Conservation (phyloP, 2,329 filamentous ascomycete species). For the Penicillium sclerotiorum region DNA sequence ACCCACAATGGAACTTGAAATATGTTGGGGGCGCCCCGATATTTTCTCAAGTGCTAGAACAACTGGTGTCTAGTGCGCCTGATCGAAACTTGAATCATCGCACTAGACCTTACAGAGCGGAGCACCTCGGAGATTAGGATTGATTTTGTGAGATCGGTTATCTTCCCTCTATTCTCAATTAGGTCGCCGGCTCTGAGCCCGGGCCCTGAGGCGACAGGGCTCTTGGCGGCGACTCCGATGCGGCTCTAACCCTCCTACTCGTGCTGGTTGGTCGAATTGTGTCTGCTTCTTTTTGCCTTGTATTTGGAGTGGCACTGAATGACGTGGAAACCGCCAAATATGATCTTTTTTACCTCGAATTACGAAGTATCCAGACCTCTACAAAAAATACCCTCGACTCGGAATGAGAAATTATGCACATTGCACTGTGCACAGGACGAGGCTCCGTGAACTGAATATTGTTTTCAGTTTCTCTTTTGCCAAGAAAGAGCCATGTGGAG, state of each 20-base stretch:
- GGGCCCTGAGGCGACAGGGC: conserved; percentile 12
- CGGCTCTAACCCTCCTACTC: conserved; percentile 22
- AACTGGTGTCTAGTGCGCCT: too few species aligned
- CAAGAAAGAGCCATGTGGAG: neutral
- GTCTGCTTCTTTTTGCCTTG: neutral
- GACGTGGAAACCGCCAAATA: too few species aligned
- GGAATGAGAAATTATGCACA: neutral
- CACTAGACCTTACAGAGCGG: neutral
- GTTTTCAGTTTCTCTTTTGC: neutral
- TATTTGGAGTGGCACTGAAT: too few species aligned
- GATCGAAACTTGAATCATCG: neutral
- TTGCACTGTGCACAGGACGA: neutral
- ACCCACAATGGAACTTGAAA: too few species aligned
- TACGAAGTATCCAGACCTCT: too few species aligned
- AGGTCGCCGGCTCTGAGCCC: conserved; percentile 8
- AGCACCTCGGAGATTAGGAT: neutral
- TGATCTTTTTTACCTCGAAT: too few species aligned
- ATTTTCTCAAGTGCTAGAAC: too few species aligned
- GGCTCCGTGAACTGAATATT: neutral
- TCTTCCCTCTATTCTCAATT: neutral
- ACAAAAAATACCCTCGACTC: too few species aligned
- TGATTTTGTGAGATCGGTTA: conserved; percentile 1
- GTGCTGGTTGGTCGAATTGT: neutral
- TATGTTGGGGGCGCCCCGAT: too few species aligned
- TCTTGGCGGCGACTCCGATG: conserved; percentile 15